Evolutionary conservation across 1,139 yeast genomes (phyloP).

Genomic region (Yamadazyma triangularis): DNA sequence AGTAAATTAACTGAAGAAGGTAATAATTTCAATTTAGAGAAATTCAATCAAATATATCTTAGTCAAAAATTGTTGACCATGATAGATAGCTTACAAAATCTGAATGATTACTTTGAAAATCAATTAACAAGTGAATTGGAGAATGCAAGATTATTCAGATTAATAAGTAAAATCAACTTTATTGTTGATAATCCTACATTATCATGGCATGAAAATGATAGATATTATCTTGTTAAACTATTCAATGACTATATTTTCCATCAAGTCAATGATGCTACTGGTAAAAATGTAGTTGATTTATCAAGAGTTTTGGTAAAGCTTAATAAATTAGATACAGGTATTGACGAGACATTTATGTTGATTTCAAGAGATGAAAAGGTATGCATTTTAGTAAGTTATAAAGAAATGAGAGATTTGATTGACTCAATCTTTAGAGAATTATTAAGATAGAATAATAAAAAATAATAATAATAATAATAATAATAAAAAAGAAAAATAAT

Average conservation of each 20-base stretch:
- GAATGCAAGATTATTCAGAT: conserved; percentile 80
- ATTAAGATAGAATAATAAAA: neutral
- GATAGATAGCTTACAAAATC: conserved; percentile 53
- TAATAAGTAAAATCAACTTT: conserved; percentile 76
- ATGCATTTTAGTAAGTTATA: conserved; percentile 75
- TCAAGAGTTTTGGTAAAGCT: conserved; percentile 74
- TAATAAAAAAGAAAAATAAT: neutral
- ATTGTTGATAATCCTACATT: conserved; percentile 71
- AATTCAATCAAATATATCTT: conserved; percentile 29
- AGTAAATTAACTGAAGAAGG: conserved; percentile 11
- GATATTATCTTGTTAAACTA: conserved; percentile 66
- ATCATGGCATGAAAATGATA: conserved; percentile 73
- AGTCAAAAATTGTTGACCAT: conserved; percentile 28
- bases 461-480: neutral
- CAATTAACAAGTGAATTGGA: conserved; percentile 73
- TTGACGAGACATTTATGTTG: conserved; percentile 74
- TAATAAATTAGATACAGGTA: conserved; percentile 90
- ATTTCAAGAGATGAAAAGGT: conserved; percentile 81
- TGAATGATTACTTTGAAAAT: conserved; percentile 62
- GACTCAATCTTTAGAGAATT: conserved; percentile 69
- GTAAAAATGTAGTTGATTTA: conserved; percentile 69
- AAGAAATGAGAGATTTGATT: conserved; percentile 70
- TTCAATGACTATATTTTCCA: conserved; percentile 86
- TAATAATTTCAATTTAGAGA: conserved; percentile 13
- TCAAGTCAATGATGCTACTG: conserved; percentile 70